Conservation (phyloP, 495 filamentous ascomycete species). For the Penicillium waksmanii region DNA sequence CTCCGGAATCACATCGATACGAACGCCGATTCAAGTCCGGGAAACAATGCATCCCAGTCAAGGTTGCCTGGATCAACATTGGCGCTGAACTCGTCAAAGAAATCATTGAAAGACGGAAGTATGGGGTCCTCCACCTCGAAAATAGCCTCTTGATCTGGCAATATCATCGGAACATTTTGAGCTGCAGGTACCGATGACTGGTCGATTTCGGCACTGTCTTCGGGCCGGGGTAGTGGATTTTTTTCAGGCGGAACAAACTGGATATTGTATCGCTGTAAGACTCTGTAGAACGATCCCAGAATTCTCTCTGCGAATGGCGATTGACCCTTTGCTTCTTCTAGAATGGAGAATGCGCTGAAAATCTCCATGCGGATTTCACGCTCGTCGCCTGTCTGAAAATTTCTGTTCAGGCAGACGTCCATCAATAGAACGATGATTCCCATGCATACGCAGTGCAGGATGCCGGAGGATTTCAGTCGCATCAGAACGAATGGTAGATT, state of each 20-base stretch:
- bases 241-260: constrained; percentile 3
- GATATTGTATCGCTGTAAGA: constrained; percentile 35
- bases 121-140: constrained; percentile 8
- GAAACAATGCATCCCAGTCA: constrained; percentile 30
- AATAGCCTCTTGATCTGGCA: background rate
- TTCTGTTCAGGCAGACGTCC: constrained; percentile 35
- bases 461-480: constrained; percentile 30
- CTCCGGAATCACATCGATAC: constrained; percentile 4
- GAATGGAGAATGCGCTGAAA: constrained; percentile 35
- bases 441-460: constrained; percentile 40
- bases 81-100: constrained; percentile 29
- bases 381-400: constrained; percentile 12
- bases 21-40: constrained; percentile 28
- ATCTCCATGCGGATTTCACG: constrained; percentile 32
- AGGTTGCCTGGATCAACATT: constrained; percentile 16
- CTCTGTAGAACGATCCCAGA: constrained; percentile 35
- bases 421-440: constrained; percentile 42
- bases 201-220: background rate
- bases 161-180: background rate
- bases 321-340: constrained; percentile 38
- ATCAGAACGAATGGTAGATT: constrained; percentile 23
- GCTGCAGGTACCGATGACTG: background rate
- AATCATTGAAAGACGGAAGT: constrained; percentile 22
- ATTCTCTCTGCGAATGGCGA: constrained; percentile 37
- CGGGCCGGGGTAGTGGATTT: background rate